These are phyloP conservation scores for Anethum foeniculum DNA, from an alignment of 140 eudicot genomes.

Conservation along the genomic window DNA sequence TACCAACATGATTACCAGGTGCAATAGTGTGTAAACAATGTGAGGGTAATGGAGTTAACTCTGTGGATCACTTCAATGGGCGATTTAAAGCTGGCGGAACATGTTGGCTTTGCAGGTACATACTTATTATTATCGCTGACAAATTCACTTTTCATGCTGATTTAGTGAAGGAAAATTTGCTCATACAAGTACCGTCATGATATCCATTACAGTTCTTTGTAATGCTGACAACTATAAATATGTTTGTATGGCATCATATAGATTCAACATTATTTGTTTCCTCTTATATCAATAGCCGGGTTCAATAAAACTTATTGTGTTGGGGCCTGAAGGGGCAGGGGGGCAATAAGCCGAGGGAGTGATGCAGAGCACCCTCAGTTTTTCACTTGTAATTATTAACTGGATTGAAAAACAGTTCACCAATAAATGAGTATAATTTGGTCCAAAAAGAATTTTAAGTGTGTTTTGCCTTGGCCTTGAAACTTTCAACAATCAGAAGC, in stretches of 20 bases:
- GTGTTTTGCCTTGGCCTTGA: background rate
- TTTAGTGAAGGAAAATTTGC: background rate
- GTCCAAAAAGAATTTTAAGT: background rate
- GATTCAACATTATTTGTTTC: background rate
- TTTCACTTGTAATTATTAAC: background rate
- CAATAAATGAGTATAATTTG: background rate
- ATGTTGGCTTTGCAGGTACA: conserved; percentile 98
- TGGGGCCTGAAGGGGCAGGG: background rate
- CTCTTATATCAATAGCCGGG: background rate
- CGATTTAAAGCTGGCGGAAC: conserved; percentile 73
- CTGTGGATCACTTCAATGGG: conserved; percentile 75
- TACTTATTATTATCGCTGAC: background rate
- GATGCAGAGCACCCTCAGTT: background rate
- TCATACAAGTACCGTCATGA: background rate
- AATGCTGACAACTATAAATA: background rate
- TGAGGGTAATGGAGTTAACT: conserved; percentile 70
- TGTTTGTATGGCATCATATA: background rate
- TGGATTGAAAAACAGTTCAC: background rate
- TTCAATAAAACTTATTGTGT: background rate
- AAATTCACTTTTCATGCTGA: background rate
- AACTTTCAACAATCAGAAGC: background rate
- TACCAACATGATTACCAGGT: conserved; percentile 37
- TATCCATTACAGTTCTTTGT: background rate
- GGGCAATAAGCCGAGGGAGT: background rate
- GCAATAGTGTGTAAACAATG: conserved; percentile 53